Evolutionary conservation across 176 grass and related monocot species (phyloP).

Genomic region (Alloteropsis semialata): DNA sequence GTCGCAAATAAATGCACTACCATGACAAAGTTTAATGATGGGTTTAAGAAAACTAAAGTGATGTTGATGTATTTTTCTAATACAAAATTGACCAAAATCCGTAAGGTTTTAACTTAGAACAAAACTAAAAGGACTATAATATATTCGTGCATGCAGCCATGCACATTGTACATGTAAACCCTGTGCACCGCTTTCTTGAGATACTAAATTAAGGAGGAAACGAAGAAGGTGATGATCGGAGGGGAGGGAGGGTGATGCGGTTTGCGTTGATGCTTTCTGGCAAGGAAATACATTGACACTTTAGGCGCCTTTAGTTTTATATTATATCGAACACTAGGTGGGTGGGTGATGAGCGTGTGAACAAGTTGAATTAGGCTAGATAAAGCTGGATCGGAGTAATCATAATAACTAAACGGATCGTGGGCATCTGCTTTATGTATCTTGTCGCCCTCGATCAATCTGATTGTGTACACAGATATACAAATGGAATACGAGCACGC

Average conservation of each 20-base stretch:
- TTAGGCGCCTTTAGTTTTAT: neutral
- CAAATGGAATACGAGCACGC: neutral
- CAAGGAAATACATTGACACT: neutral
- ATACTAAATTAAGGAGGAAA: neutral
- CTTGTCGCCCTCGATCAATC: neutral
- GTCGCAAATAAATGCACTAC: too few relatives aligned
- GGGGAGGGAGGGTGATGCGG: neutral
- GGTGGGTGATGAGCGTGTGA: neutral
- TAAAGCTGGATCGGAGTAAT: neutral
- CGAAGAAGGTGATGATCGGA: neutral
- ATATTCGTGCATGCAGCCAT: too few relatives aligned
- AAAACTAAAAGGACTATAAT: too few relatives aligned
- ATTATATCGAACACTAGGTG: neutral
- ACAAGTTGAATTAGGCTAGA: neutral
- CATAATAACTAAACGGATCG: neutral
- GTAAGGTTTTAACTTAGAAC: too few relatives aligned
- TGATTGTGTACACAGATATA: neutral
- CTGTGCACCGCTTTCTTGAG: neutral
- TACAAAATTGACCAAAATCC: too few relatives aligned
- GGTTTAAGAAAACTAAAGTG: too few relatives aligned
- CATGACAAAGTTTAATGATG: too few relatives aligned
- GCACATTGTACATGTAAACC: too few relatives aligned
- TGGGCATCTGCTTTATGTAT: conserved; percentile 14
- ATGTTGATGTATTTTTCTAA: too few relatives aligned
- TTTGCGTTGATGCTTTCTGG: neutral